phyloP scores from a whole-genome alignment of 2,329 filamentous ascomycete species.

The Paraphaeosphaeria sporulosa region DNA sequence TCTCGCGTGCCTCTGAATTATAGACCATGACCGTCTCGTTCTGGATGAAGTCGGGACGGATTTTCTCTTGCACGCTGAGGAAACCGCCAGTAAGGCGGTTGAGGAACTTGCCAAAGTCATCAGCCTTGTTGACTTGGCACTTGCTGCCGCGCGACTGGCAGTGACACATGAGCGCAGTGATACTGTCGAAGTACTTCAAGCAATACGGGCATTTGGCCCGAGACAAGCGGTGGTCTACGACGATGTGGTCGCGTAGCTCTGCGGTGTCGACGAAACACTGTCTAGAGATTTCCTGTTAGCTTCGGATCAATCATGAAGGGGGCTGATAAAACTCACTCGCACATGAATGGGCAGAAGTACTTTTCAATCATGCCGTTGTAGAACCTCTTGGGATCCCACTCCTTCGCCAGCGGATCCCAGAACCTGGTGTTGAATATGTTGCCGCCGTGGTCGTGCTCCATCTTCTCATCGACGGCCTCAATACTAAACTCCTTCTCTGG shows the following conservation, averaged over 20 bases:
- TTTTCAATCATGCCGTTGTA: constrained; percentile 51
- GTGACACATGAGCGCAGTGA: constrained; percentile 50
- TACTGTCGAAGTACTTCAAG: constrained; percentile 50
- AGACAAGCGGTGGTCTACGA: constrained; percentile 43
- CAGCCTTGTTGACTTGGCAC: constrained; percentile 46
- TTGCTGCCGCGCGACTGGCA: constrained; percentile 45
- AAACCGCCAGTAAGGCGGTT: constrained; percentile 55
- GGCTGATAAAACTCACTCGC: constrained; percentile 53
- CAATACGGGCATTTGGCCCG: constrained; percentile 51
- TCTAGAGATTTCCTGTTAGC: constrained; percentile 19
- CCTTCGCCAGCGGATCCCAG: constrained; percentile 58
- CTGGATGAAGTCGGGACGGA: constrained; percentile 41
- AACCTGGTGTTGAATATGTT: constrained; percentile 52
- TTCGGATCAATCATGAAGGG: background rate
- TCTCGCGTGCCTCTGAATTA: constrained; percentile 29
- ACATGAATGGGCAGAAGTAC: constrained; percentile 65
- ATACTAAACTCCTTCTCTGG: constrained; percentile 39
- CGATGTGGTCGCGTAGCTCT: constrained; percentile 49
- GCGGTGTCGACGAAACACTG: constrained; percentile 32
- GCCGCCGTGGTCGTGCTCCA: constrained; percentile 36
- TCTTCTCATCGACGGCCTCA: constrained; percentile 32
- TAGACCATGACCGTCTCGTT: constrained; percentile 29
- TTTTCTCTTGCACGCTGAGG: constrained; percentile 39
- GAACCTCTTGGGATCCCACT: constrained; percentile 61
- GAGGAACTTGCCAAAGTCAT: constrained; percentile 45